Evolutionary conservation across 78 protist species (phyloP), one percentile per base, ranked within the genome.

Genomic region (Mastigamoeba balamuthi): DNA sequence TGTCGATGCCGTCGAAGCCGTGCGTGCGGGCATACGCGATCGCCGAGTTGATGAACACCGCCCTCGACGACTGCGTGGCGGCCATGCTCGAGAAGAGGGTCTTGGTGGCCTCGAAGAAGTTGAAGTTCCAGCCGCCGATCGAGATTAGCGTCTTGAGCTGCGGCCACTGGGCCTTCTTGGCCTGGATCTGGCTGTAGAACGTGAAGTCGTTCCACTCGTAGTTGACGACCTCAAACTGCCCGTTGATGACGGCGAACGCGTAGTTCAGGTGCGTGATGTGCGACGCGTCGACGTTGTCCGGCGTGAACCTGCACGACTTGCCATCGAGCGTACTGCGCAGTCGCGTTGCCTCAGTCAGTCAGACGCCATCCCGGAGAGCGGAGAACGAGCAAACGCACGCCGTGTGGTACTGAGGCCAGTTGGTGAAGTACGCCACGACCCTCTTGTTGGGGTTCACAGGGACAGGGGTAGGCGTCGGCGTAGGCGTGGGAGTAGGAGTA

Each of bases 101-200:
- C 69, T 66, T 66, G 69, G 69, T 66, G 69, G 69, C 43, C 6
- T 7, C 38, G 36, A 10, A 35, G 69, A 10, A 66, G 69, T 66
- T 66, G 69, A 66, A 66, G 69, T 66, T 66, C 69, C 69, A 66
- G 6, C 69, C 69, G 6, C 69, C 69, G 36, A 66, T 7, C 7
- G 43, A 35, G 7, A 66, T 66, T 10, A 66, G 69, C 6, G 10
- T 9, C 69, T 66, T 66, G 38, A 66, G 69, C n/a, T 29, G 7
- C 25, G 69, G 69, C 6, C 7, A 23, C 36, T 7, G 38, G 7
- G 69, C 6, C 69, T 66, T 35, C 69, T 48, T 48, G 58, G 58
- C 58, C 58, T 48, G 58, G 58, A 48, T 48, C 17, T 48, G 58
- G 58, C 33, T 48, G 58, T 48, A 48, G 17, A 48, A 48, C 17